Evolutionary conservation across 345 rosid species (phyloP).

Genomic region (Erodium maritimum): DNA sequence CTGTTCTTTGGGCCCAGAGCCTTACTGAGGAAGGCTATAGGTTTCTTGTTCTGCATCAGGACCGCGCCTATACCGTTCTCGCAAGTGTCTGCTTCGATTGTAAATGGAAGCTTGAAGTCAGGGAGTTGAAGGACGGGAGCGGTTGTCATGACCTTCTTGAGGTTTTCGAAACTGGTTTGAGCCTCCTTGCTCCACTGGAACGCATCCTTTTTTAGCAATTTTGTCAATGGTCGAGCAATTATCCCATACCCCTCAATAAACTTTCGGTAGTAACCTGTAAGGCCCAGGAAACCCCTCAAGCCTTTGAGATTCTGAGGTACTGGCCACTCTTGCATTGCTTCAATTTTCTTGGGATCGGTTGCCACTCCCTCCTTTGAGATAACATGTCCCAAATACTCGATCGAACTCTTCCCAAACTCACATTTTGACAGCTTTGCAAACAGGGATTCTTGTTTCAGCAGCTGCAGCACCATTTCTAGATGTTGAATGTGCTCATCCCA

Average conservation of each 20-base stretch:
- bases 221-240: background rate
- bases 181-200: constrained; percentile 1
- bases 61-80: too few relatives aligned
- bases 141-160: background rate
- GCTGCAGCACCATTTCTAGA: background rate
- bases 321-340: background rate
- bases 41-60: too few relatives aligned
- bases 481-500: background rate
- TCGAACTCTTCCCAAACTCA: too few relatives aligned
- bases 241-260: background rate
- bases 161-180: too few relatives aligned
- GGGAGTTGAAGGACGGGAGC: constrained; percentile 2
- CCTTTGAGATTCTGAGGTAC: background rate
- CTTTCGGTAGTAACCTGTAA: background rate
- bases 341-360: background rate
- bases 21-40: too few relatives aligned
- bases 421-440: background rate
- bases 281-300: background rate
- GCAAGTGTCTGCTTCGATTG: too few relatives aligned
- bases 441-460: background rate
- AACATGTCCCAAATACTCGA: background rate
- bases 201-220: background rate
- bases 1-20: too few relatives aligned
- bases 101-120: too few relatives aligned
- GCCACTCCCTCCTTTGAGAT: background rate